Base-by-base conservation (phyloP, 2,329 filamentous ascomycete species). In the Diaporthe sp. region DNA sequence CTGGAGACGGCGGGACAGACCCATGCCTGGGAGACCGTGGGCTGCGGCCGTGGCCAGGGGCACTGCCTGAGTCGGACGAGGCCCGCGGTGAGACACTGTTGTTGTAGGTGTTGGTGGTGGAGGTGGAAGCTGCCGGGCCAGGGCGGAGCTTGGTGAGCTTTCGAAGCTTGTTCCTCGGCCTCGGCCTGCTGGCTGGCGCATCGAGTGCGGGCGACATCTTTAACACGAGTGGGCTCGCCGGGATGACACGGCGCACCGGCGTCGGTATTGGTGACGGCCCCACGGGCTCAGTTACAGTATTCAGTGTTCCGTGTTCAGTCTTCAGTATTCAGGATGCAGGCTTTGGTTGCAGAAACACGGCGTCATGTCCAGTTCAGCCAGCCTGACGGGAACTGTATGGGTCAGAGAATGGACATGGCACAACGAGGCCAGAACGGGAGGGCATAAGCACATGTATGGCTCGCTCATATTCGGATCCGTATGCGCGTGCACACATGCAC, bases 101-200 rank as follows among this genome's bases (percentile, higher is more conserved):
- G 42, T 50, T 65, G 61, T 3, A 42, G 58, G 13, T n/a, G 37
- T 7, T 68, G 7, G 66, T 30, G 30, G 27, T 51, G 42, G 42
- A n/a, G 5, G 17, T 68, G 10, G 61, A 61, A 32, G 66, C 58
- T 32, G 73, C 63, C 15, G 74, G 69, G 59, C 68, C 71, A 5
- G 71, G 47, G 13, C 74, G 74, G 59, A 56, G 71, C 39, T 65
- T 75, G 19, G 39, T 30, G 8, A 58, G 71, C 69, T 83, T 84
- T 42, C 82, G 82, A 30, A 83, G 79, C 77, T 81, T 83, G 59
- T 78, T 81, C 56, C 81, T 80, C 58, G 80, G 76, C 70, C 77
- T 81, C 61, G 80, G 77, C 70, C 77, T 81, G 0, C 78, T 77
- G 17, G 68, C 47, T 27, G 71, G 44, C n/a, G 59, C 10, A 22